phyloP scores from a whole-genome alignment of 805 yeast species.

The Pichia rugopelliculosa region DNA sequence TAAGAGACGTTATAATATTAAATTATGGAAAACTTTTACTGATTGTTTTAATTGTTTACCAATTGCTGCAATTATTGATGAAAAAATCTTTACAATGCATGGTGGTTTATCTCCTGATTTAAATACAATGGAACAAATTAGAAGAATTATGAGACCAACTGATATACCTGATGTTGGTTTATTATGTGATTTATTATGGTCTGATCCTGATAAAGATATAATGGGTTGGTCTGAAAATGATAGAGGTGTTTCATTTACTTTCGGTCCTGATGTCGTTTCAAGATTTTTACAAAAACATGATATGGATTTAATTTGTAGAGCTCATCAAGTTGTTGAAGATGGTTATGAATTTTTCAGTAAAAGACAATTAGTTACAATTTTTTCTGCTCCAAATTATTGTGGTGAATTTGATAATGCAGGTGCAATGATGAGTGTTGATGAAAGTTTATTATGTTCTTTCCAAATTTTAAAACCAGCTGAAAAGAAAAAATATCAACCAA shows the following conservation, averaged over 20 bases:
- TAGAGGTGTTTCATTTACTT: constrained; percentile 98
- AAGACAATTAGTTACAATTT: constrained; percentile 90
- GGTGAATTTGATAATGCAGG: constrained; percentile 99
- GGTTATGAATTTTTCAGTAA: constrained; percentile 96
- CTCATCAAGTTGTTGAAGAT: constrained; percentile 98
- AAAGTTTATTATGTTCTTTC: constrained; percentile 90
- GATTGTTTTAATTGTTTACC: constrained; percentile 98
- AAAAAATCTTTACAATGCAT: constrained; percentile 97
- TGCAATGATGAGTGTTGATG: constrained; percentile 99
- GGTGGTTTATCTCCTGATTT: constrained; percentile 97
- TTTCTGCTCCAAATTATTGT: constrained; percentile 97
- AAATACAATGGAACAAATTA: constrained; percentile 96
- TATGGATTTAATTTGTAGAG: constrained; percentile 96
- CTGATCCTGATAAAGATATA: constrained; percentile 97
- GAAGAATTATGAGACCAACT: constrained; percentile 98
- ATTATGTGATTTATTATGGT: constrained; percentile 94
- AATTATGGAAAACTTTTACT: constrained; percentile 97
- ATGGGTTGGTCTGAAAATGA: constrained; percentile 99
- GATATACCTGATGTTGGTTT: constrained; percentile 98
- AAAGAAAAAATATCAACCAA: constrained; percentile 59
- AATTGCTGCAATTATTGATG: constrained; percentile 96
- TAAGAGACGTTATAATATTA: constrained; percentile 95
- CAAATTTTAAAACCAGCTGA: constrained; percentile 97
- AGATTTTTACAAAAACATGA: constrained; percentile 95
- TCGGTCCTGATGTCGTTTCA: constrained; percentile 98